Evolutionary conservation across 2,329 filamentous ascomycete genomes (phyloP).

Genomic region (Botryosphaeria dothidea): DNA sequence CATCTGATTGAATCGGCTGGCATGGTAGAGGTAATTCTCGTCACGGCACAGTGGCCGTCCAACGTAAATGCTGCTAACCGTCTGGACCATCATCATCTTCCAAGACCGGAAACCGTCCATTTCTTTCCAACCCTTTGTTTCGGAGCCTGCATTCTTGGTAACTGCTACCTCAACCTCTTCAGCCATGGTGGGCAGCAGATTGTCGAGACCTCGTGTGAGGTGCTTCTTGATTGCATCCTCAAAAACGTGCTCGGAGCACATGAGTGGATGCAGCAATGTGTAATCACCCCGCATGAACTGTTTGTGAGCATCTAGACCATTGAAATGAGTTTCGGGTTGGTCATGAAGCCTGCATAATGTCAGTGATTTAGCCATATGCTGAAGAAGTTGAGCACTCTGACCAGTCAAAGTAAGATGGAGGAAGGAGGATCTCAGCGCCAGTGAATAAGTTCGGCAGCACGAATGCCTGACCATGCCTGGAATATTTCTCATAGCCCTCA

Average conservation of each 20-base stretch:
- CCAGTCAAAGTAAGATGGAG: background rate
- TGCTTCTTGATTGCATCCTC: slow-evolving; percentile 9
- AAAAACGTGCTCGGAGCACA: slow-evolving; percentile 16
- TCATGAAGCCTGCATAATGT: background rate
- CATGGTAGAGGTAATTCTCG: background rate
- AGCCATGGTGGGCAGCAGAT: background rate
- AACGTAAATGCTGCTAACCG: background rate
- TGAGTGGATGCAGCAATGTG: background rate
- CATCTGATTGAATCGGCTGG: background rate
- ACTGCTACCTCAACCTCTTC: background rate
- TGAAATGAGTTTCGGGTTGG: slow-evolving; percentile 3
- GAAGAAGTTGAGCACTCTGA: background rate
- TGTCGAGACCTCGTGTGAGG: slow-evolving; percentile 5
- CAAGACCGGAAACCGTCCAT: background rate
- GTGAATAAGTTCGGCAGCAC: background rate
- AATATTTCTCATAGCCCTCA: background rate
- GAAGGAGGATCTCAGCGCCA: background rate
- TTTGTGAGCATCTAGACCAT: slow-evolving; percentile 5
- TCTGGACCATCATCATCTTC: background rate
- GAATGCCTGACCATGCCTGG: background rate
- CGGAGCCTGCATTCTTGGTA: background rate
- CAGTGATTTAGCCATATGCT: too few relatives aligned
- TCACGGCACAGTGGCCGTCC: background rate
- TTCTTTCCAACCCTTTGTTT: background rate
- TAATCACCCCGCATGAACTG: slow-evolving; percentile 17